These are phyloP conservation scores for Aspergillus awamori DNA, from an alignment of 2,329 filamentous ascomycete species.

Conservation along the genomic window DNA sequence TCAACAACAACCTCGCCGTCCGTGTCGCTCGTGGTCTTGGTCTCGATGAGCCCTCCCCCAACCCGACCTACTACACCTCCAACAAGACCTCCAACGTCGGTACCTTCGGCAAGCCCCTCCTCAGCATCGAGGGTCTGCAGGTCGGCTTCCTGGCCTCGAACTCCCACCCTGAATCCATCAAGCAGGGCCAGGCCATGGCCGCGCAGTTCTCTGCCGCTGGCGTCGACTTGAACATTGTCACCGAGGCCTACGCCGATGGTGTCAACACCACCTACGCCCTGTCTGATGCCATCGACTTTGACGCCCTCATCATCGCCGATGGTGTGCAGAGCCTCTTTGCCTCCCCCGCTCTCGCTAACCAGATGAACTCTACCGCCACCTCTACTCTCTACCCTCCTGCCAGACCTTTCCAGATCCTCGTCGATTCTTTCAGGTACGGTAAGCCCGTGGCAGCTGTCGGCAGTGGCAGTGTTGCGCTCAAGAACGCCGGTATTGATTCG, in stretches of 20 bases:
- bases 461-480: conserved; percentile 40
- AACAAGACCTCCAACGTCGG: conserved; percentile 66
- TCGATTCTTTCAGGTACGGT: conserved; percentile 66
- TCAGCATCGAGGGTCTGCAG: conserved; percentile 64
- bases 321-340: conserved; percentile 59
- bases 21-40: conserved; percentile 67
- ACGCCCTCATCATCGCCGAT: conserved; percentile 58
- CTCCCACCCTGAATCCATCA: conserved; percentile 47
- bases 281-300: conserved; percentile 55
- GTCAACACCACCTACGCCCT: conserved; percentile 67
- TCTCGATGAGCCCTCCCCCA: conserved; percentile 59
- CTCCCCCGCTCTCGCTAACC: conserved; percentile 22
- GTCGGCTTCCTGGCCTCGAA: conserved; percentile 64
- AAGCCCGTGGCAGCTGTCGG: conserved; percentile 69
- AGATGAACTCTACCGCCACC: conserved; percentile 29
- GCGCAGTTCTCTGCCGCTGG: conserved; percentile 44
- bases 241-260: conserved; percentile 57
- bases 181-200: conserved; percentile 65
- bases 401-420: conserved; percentile 64
- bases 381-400: conserved; percentile 64
- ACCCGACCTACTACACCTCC: conserved; percentile 68
- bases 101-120: conserved; percentile 61
- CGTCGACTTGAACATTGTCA: conserved; percentile 62
- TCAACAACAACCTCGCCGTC: conserved; percentile 67
- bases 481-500: conserved; percentile 48